Conservation (phyloP, 2,329 filamentous ascomycete species). For the Taxawa tesnikishii region DNA sequence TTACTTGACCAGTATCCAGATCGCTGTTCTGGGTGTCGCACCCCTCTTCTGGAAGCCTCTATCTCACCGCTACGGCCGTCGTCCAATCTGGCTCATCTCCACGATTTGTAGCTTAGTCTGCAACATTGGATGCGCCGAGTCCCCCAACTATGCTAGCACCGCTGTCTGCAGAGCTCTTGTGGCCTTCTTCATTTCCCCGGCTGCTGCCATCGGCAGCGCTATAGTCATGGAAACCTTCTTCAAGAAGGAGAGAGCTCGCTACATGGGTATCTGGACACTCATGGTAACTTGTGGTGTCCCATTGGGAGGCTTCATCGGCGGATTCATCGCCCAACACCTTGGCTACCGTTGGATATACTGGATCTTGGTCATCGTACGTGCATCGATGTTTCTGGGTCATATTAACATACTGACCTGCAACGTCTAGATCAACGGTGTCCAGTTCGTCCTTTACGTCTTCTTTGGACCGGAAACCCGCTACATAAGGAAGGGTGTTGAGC, state of each 20-base stretch:
- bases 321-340: conserved; percentile 35
- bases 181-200: conserved; percentile 43
- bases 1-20: conserved; percentile 42
- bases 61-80: conserved; percentile 38
- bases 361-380: conserved; percentile 38
- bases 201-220: conserved; percentile 40
- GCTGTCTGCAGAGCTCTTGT: conserved; percentile 37
- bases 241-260: conserved; percentile 37
- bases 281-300: conserved; percentile 37
- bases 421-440: conserved; percentile 37
- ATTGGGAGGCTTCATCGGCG: conserved; percentile 23
- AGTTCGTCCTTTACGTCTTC: conserved; percentile 43
- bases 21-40: conserved; percentile 38
- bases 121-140: conserved; percentile 41
- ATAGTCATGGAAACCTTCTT: conserved; percentile 46
- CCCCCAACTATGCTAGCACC: conserved; percentile 35
- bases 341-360: conserved; percentile 48
- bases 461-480: conserved; percentile 43
- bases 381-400: not conserved
- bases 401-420: conserved; percentile 3
- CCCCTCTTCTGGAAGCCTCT: conserved; percentile 44
- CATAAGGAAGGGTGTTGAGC: conserved; percentile 23
- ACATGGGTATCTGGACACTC: conserved; percentile 44
- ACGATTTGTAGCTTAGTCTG: conserved; percentile 32
- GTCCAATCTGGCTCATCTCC: conserved; percentile 41